Base-by-base conservation (phyloP, 306 rosid species). In the Quercus aquifolioides region DNA sequence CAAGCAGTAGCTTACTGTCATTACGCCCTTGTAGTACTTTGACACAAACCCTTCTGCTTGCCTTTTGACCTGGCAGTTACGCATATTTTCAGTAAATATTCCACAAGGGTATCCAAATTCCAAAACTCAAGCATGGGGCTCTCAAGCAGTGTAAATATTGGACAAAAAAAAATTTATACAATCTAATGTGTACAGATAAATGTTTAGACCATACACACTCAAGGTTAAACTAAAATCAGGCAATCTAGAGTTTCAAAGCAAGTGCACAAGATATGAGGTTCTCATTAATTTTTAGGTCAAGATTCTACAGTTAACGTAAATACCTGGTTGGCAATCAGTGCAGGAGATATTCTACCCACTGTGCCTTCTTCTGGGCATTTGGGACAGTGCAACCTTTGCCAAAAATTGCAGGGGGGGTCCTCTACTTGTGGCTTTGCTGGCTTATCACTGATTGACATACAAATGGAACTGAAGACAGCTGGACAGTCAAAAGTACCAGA, bases 321-420 rank as follows among this genome's bases (percentile, higher is more conserved):
- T 73, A 92, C 94, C 99, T 95, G 98, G 86, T 92, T 95, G 78
- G 96, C 91, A 74, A 95, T 83, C 87, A 89, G 86, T 85, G 84
- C 92, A 49, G 98, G 91, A 81, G 89, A 90, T 65, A 95, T 84
- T 85, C 88, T 89, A 70, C 91, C 92, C 46, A 43, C 86, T 19
- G 79, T 86, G 55, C 88, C 90, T 57, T 84, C 89, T 68, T 85
- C 91, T 3, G 90, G 92, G 88, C 99, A 95, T 87, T 89, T 91
- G 30, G 94, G 88, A 85, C 99, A 95, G 46, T 71, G 67, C 78
- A 91, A 79, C 79, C 79, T 85, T 51, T 76, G 85, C 98, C 99
- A 95, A 84, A 94, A 92, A 74, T 83, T 82, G 74, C 71, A 68
- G 41, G 77, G 54, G 69, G 87, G 20, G 21, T 90, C 90, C 74